Evolutionary conservation across 1,284 basidiomycete species (phyloP).

Genomic region (Entoloma clypeatum): DNA sequence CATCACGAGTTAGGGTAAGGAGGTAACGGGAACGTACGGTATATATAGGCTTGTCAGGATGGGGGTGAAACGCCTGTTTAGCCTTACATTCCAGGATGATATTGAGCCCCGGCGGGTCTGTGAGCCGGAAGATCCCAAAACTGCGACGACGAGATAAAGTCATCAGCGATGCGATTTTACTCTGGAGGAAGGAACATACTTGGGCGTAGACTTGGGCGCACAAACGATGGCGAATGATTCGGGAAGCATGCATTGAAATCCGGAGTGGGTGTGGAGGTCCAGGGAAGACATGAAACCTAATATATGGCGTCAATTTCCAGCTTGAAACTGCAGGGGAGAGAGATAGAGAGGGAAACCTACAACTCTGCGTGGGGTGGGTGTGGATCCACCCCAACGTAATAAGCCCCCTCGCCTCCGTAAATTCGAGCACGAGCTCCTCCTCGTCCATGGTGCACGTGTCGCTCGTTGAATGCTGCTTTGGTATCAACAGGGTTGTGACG

Average conservation of each 20-base stretch:
- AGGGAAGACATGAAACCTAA: conserved; percentile 84
- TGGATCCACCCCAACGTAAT: conserved; percentile 93
- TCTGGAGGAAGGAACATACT: conserved; percentile 40
- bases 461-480: conserved; percentile 78
- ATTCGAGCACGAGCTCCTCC: conserved; percentile 81
- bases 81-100: conserved; percentile 64
- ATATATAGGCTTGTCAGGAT: conserved; percentile 76
- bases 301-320: not conserved
- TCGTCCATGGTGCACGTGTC: conserved; percentile 88
- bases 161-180: not conserved
- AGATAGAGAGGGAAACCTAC: conserved; percentile 37
- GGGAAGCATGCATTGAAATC: conserved; percentile 82
- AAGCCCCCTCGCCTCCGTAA: conserved; percentile 72
- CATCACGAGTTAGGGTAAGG: conserved; percentile 6
- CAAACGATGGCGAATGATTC: conserved; percentile 92
- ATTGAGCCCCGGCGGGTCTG: conserved; percentile 77
- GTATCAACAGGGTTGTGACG: conserved; percentile 76
- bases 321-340: not conserved
- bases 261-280: conserved; percentile 85
- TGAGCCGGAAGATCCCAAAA: conserved; percentile 84
- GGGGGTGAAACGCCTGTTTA: conserved; percentile 81
- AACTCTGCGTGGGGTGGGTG: conserved; percentile 87
- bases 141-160: conserved; percentile 31
- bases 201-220: conserved; percentile 74
- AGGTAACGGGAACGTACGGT: conserved; percentile 50